Base-by-base conservation (phyloP, 352 stramenopile species). In the Globisporangium lucens region DNA sequence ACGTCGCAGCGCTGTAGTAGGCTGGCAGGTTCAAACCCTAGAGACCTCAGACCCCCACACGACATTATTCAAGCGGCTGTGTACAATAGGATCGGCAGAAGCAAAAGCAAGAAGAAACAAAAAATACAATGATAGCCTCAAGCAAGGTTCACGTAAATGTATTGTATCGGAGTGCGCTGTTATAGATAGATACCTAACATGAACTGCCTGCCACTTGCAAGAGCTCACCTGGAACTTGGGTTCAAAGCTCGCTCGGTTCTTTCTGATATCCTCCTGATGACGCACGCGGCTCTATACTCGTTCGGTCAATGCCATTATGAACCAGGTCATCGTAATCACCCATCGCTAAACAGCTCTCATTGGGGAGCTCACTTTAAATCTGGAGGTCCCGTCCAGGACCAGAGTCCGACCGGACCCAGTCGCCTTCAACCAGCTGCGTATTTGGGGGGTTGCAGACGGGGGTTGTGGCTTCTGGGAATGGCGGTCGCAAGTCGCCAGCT, bases 1-100 rank as follows among this genome's bases (percentile, higher is more conserved):
- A 61, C 35, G 17, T 61, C 27, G 62, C 49, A 1, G 27, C 57
- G 17, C 47, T 66, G 13, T 66, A 62, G 36, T 47, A 43, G 10
- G 2, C 27, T 4, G 38, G 41, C n/a, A n/a, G 4, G 41, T n/a
- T 47, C 41, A 6, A 38, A 4, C 35, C 2, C 35, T 13, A 41
- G 35, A 3, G 35, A 38, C 8, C 33, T 38, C 2, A 2, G 30
- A 35, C 33, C 35, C 35, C 35, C 35, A 8, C 35, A 41, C 9
- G 10, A 41, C 35, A 13, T 4, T 10, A 38, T 38, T 8, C 6
- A 13, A 13, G 35, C 35, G 35, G 35, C 13, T 41, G 35, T 41
- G 35, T 41, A 13, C 35, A 13, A 41, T 41, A 41, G 35, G 35
- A 41, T 41, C 12, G 35, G 8, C 9, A 41, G 35, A 41, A 41